Evolutionary conservation across 257 asterid species (phyloP).

Genomic region (Capsicum rhomboideum): DNA sequence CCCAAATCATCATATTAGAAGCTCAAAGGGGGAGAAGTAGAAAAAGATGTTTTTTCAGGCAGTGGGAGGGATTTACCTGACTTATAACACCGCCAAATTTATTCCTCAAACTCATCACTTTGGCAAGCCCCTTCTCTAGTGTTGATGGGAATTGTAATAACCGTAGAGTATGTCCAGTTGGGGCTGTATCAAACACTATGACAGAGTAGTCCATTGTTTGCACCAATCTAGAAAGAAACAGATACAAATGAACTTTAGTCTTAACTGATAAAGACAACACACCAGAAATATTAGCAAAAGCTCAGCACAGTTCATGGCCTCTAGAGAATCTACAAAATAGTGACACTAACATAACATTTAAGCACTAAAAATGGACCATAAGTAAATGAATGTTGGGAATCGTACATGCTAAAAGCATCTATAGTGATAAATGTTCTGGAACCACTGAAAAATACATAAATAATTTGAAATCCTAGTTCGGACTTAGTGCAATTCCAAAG

Average conservation of each 20-base stretch:
- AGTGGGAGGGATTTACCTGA: slow-evolving; percentile 40
- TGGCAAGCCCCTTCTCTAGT: slow-evolving; percentile 79
- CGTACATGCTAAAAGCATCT: background rate
- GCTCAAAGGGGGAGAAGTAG: background rate
- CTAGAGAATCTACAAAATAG: background rate
- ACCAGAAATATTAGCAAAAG: background rate
- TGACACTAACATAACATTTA: background rate
- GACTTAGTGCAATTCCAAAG: background rate
- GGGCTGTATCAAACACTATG: slow-evolving; percentile 96
- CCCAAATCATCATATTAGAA: background rate
- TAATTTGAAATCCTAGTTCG: background rate
- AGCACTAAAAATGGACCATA: background rate
- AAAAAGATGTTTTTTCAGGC: background rate
- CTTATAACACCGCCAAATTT: slow-evolving; percentile 80
- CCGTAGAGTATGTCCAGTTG: slow-evolving; percentile 97
- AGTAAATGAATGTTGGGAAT: background rate
- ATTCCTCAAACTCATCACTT: slow-evolving; percentile 82
- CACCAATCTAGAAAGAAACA: slow-evolving; percentile 56
- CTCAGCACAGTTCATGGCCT: background rate
- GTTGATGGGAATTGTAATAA: slow-evolving; percentile 97
- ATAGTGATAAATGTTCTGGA: background rate
- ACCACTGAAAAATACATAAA: background rate
- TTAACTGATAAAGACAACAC: background rate
- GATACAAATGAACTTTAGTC: background rate
- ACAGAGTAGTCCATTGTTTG: slow-evolving; percentile 94